Base-by-base conservation (phyloP, 2,329 filamentous ascomycete species). In the Penicillium griseofulvum region DNA sequence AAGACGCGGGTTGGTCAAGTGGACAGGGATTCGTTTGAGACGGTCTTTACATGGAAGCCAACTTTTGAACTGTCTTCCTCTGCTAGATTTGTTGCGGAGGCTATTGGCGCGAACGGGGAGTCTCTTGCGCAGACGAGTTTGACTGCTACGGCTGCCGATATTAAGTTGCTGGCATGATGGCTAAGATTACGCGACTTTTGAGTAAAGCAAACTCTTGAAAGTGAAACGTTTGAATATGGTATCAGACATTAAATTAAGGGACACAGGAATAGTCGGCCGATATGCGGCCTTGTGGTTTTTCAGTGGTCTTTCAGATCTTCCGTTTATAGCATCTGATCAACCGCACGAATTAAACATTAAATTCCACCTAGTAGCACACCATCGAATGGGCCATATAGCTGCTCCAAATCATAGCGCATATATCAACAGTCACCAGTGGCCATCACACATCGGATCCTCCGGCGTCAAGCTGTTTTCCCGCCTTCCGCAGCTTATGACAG, bases 401-500 rank as follows among this genome's bases (percentile, higher is more conserved):
- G 8, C 1, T 29, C 9, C 3, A 19, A 19, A 29, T 3, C 2
- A 29, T 44, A 29, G 7, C 11, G 4, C 26, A 16, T 44, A 10
- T 29, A 29, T 11, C 3, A 29, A 19, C 11, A 19, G 14, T 11
- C 1, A 1, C n/a, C 2, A 31, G 28, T 44, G 2, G 11, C 2
- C 6, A 44, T 49, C 38, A 61, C 5, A 33, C 56, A 36, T 49
- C 54, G 7, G 26, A 10, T 3, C 38, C 34, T 24, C 56, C 54
- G 9, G 12, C 8, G 0, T 22, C 14, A 8, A 3, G 17, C 42
- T 37, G 24, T 11, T 54, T 58, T 34, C 24, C 31, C 19, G 34
- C 22, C 44, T 52, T 61, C 14, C 59, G 54, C 29, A 54, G 54
- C n/a, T 22, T n/a, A 48, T 61, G 55, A 17, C 52, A 61, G 19